Percentiles rank a stretch among this genome's conserved stretches.
These are phyloP conservation scores for Elsinoe necatrix DNA, from an alignment of 2,329 filamentous ascomycete genomes.

Conservation along the genomic window DNA sequence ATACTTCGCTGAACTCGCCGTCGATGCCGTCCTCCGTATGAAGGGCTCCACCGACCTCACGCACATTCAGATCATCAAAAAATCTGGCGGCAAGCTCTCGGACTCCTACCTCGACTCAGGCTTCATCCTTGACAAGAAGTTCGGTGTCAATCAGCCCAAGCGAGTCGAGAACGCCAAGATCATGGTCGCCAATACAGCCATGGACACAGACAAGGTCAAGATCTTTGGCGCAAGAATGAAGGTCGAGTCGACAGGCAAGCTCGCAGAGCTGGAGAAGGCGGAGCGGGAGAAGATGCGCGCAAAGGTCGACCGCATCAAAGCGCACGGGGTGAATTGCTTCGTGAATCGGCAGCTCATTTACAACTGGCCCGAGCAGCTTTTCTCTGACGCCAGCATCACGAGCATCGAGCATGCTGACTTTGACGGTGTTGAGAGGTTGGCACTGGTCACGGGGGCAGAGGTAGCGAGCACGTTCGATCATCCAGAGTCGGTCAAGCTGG, in stretches of 20 bases:
- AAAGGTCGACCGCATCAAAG: slow-evolving; percentile 98
- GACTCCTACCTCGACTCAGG: slow-evolving; percentile 97
- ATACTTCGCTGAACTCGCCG: slow-evolving; percentile 82
- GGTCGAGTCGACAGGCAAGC: slow-evolving; percentile 89
- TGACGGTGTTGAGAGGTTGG: slow-evolving; percentile 90
- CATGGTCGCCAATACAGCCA: slow-evolving; percentile 91
- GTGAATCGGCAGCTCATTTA: slow-evolving; percentile 99
- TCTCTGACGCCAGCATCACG: slow-evolving; percentile 94
- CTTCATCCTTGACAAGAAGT: slow-evolving; percentile 98
- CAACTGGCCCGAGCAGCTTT: slow-evolving; percentile 99
- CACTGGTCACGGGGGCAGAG: slow-evolving; percentile 91
- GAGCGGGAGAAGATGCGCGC: slow-evolving; percentile 99
- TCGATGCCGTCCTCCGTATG: slow-evolving; percentile 82
- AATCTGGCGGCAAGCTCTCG: slow-evolving; percentile 91
- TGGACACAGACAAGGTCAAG: slow-evolving; percentile 99
- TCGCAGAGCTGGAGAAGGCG: slow-evolving; percentile 96
- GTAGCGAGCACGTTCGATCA: slow-evolving; percentile 98
- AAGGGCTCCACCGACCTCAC: slow-evolving; percentile 87
- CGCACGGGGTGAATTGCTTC: slow-evolving; percentile 98
- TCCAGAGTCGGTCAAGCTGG: slow-evolving; percentile 92
- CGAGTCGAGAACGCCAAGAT: slow-evolving; percentile 97
- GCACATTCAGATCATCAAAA: slow-evolving; percentile 99
- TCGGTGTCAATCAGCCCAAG: slow-evolving; percentile 97
- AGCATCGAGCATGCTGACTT: slow-evolving; percentile 99
- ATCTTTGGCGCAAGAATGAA: slow-evolving; percentile 97